Base-by-base conservation (phyloP, 2,329 filamentous ascomycete genomes). In the Talaromyces sp. region DNA sequence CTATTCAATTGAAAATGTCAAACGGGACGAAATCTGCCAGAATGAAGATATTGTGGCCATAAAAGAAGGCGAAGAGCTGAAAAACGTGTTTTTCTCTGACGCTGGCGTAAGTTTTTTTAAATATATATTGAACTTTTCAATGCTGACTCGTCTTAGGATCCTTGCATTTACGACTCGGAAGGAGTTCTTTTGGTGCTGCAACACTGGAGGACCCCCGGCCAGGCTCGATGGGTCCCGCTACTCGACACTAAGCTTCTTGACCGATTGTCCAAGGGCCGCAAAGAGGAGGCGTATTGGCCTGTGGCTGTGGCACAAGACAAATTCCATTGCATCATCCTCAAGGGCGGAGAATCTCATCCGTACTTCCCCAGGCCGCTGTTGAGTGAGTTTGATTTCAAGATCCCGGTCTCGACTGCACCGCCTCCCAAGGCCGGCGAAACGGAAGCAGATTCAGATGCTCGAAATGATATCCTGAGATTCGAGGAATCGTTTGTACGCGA, bases 321-420 rank as follows among this genome's bases (percentile, higher is more conserved):
- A 71, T 99, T 99, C 76, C 93, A 98, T 81, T 99, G 96, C 79
- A 97, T 99, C 77, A 98, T 99, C 69, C 87, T 99, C 71, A 99
- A 99, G 78, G 95, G 95, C 65, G 90, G 90, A 39, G 95, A 99
- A 72, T 85, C 89, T 71, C 91, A 97, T 71, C 93, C 93, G 0
- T 97, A 95, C 79, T 98, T 93, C 78, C 95, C 92, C 11, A 88
- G 90, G 10, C 93, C 92, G 2, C 80, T 97, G 42, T 87, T 99
- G 39, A 93, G 89, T 49, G 95, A 99, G 73, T 99, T 99, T 71
- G 91, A 92, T 55, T 96, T 99, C 73, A 86, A 88, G 51, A 85
- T 99, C 19, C 95, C 96, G 0, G 80, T 97, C 36, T 85, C 85
- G 3, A 85, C 85, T 1, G 74, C 79, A 5, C 78, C 79, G 5